Evolutionary conservation across 2,329 filamentous ascomycete genomes (phyloP).

Genomic region (Penicillium concentricum): DNA sequence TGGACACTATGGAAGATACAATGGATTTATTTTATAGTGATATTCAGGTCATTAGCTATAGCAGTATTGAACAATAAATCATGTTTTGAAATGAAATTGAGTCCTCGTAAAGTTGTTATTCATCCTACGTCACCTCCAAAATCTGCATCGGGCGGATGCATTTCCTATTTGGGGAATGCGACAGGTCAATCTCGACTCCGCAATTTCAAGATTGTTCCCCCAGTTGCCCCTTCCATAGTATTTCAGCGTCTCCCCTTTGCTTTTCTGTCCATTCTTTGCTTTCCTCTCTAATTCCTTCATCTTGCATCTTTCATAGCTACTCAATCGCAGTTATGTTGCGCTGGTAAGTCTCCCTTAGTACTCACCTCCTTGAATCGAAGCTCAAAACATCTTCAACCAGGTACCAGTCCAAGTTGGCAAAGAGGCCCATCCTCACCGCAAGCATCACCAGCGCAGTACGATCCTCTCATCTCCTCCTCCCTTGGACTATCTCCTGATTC

Average conservation of each 20-base stretch:
- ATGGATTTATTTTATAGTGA: background rate
- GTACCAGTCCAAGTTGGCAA: slow-evolving; percentile 82
- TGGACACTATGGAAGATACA: background rate
- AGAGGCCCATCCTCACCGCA: slow-evolving; percentile 84
- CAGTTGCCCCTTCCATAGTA: background rate
- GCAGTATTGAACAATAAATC: background rate
- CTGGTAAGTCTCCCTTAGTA: slow-evolving; percentile 28
- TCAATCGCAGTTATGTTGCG: slow-evolving; percentile 32
- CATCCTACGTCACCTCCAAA: slow-evolving; percentile 5
- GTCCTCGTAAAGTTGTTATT: background rate
- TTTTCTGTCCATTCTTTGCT: slow-evolving; percentile 5
- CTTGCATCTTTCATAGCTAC: no score
- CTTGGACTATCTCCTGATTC: background rate
- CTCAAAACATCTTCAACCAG: slow-evolving; percentile 43
- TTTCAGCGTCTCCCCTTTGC: background rate
- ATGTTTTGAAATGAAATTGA: background rate
- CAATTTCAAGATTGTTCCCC: slow-evolving; percentile 24
- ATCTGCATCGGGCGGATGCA: slow-evolving; percentile 15
- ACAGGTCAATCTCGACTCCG: slow-evolving; percentile 18
- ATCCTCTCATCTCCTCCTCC: background rate
- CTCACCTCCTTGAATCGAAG: slow-evolving; percentile 10
- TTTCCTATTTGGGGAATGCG: slow-evolving; percentile 13
- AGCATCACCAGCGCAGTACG: slow-evolving; percentile 76
- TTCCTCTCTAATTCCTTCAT: background rate
- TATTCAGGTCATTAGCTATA: background rate